Percentiles rank a stretch among this genome's conserved stretches.
These are phyloP conservation scores for Trametes cinnabarina DNA, from an alignment of 768 basidiomycete genomes.

Conservation along the genomic window DNA sequence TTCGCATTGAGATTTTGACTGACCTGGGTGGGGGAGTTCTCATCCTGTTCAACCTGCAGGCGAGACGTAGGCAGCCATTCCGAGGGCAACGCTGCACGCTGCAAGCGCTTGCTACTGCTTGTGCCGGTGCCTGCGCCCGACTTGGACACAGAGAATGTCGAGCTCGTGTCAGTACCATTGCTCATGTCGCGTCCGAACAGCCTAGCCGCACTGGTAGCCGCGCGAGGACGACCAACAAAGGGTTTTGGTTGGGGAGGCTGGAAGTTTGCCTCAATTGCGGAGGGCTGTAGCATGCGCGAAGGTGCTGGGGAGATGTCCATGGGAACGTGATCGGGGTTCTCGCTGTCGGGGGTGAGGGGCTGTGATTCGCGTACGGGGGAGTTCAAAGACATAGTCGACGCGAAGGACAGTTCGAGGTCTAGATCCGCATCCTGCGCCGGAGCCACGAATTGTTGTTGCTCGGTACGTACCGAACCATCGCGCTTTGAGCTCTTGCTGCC, in stretches of 20 bases:
- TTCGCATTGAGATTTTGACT: conserved; percentile 18
- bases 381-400: conserved; percentile 76
- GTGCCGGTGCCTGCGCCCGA: conserved; percentile 41
- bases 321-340: conserved; percentile 46
- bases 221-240: conserved; percentile 50
- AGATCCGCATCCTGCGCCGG: conserved; percentile 63
- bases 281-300: conserved; percentile 22
- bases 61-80: conserved; percentile 50
- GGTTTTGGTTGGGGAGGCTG: conserved; percentile 29
- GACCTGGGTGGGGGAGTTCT: conserved; percentile 32
- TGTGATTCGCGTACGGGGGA: conserved; percentile 57
- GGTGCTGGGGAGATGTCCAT: conserved; percentile 84
- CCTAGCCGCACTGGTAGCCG: conserved; percentile 62
- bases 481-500: conserved; percentile 47
- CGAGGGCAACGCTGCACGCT: conserved; percentile 60
- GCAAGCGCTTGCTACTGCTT: conserved; percentile 50
- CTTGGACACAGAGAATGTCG: conserved; percentile 31
- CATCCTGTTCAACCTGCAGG: conserved; percentile 25
- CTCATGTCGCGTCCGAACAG: conserved; percentile 75
- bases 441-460: conserved; percentile 64
- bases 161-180: conserved; percentile 40
- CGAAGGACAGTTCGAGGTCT: conserved; percentile 79
- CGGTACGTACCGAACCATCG: conserved; percentile 40
- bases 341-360: conserved; percentile 47
- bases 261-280: conserved; percentile 1